A percentile compares a stretch with the other conserved stretches of the same genome.
Evolutionary conservation across 177 flowering plant species (phyloP).

Genomic region (Telopea speciosissima): DNA sequence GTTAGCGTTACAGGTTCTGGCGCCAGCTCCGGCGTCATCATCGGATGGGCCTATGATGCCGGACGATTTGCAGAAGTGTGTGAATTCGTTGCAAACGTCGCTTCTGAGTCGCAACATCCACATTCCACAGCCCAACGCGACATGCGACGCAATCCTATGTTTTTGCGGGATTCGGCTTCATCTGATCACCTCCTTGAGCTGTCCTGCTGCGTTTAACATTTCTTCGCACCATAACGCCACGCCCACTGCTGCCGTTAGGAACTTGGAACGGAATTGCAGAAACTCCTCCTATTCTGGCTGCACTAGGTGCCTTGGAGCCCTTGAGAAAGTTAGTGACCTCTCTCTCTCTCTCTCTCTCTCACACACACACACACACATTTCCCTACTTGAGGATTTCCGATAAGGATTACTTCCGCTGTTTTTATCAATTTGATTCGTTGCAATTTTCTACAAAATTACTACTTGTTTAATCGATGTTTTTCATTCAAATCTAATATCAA

Average conservation of each 20-base stretch:
- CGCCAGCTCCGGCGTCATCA: constrained; percentile 34
- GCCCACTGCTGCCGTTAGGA: constrained; percentile 71
- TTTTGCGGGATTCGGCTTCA: constrained; percentile 95
- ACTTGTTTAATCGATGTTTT: too few species aligned
- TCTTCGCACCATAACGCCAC: constrained; percentile 48
- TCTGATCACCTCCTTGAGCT: constrained; percentile 75
- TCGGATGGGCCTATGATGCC: constrained; percentile 84
- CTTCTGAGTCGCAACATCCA: constrained; percentile 53
- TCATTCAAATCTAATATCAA: too few species aligned
- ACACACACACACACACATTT: too few species aligned
- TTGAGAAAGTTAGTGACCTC: constrained; percentile 56
- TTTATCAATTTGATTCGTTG: too few species aligned
- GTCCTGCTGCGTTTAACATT: constrained; percentile 91
- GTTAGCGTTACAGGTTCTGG: constrained; percentile 57
- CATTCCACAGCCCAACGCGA: constrained; percentile 79
- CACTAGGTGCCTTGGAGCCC: constrained; percentile 83
- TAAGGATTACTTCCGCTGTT: too few species aligned
- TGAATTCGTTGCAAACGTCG: constrained; percentile 72
- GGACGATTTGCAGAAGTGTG: constrained; percentile 96
- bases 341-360: too few species aligned
- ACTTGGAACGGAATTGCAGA: constrained; percentile 69
- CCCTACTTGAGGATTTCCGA: too few species aligned
- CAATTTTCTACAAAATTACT: background rate
- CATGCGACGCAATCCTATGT: constrained; percentile 85
- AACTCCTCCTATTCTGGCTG: constrained; percentile 91